Evolutionary conservation across 2,329 filamentous ascomycete genomes (phyloP).

Genomic region (Periconia digitata): DNA sequence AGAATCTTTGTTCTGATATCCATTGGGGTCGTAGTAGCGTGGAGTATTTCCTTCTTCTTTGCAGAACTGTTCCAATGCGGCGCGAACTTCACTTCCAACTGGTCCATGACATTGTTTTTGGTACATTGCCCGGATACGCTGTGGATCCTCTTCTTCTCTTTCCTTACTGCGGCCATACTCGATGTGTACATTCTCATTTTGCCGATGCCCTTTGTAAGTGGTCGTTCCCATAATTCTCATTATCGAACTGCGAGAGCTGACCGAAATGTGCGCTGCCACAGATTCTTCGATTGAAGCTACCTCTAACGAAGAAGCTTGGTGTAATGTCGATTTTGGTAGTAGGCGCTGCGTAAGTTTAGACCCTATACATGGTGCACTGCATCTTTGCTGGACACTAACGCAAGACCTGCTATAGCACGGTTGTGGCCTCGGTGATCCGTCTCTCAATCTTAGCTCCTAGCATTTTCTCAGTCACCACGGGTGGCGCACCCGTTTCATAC

Average conservation of each 20-base stretch:
- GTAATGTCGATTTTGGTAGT: neutral
- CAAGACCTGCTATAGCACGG: neutral
- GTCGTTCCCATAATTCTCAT: neutral
- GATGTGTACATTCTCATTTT: slow-evolving; percentile 1
- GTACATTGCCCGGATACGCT: slow-evolving; percentile 3
- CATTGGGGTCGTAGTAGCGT: slow-evolving; percentile 1
- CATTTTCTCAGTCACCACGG: neutral
- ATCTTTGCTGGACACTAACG: no score
- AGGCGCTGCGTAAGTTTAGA: slow-evolving; percentile 1
- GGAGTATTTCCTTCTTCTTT: slow-evolving; percentile 3
- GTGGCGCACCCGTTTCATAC: neutral
- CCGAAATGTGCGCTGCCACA: neutral
- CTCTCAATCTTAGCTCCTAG: neutral
- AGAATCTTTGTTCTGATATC: neutral
- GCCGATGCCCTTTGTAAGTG: slow-evolving; percentile 1
- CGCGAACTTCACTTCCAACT: slow-evolving; percentile 1
- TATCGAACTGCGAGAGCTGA: neutral
- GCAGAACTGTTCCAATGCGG: slow-evolving; percentile 5
- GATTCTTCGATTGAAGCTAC: neutral
- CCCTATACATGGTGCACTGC: neutral
- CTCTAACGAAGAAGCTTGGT: neutral
- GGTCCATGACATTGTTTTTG: slow-evolving; percentile 1
- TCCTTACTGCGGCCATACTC: slow-evolving; percentile 1
- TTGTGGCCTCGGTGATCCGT: neutral
- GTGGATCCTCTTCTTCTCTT: neutral